These are phyloP conservation scores for Xerophyta viscosa DNA, from an alignment of 106 monocot genomes.

Conservation along the genomic window DNA sequence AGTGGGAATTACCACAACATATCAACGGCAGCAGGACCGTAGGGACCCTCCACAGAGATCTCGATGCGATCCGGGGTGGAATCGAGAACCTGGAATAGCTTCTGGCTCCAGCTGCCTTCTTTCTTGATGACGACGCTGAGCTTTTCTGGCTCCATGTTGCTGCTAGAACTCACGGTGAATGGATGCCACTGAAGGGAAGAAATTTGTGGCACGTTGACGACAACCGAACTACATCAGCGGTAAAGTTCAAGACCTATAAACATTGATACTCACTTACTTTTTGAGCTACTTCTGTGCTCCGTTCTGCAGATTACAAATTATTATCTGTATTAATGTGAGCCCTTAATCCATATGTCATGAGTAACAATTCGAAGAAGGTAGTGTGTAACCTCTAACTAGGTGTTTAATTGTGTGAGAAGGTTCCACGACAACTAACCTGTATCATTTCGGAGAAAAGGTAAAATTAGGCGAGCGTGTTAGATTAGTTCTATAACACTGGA, in stretches of 20 bases:
- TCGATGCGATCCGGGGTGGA: slow-evolving; percentile 21
- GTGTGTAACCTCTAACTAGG: too few relatives aligned
- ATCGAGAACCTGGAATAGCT: slow-evolving; percentile 33
- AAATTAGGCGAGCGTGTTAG: too few relatives aligned
- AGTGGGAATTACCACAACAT: slow-evolving; percentile 37
- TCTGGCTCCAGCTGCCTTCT: slow-evolving; percentile 69
- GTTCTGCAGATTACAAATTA: too few relatives aligned
- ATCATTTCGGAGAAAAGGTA: too few relatives aligned
- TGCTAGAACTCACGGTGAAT: slow-evolving; percentile 57
- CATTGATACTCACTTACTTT: too few relatives aligned
- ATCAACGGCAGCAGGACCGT: slow-evolving; percentile 32
- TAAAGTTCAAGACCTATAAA: slow-evolving; percentile 28
- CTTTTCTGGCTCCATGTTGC: slow-evolving; percentile 43
- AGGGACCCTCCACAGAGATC: slow-evolving; percentile 66
- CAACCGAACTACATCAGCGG: slow-evolving; percentile 33
- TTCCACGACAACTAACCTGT: too few relatives aligned
- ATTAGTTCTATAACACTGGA: too few relatives aligned
- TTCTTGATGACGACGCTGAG: slow-evolving; percentile 74
- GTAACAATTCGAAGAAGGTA: too few relatives aligned
- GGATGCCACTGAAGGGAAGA: slow-evolving; percentile 78
- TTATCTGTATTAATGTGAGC: too few relatives aligned
- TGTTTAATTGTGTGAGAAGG: too few relatives aligned
- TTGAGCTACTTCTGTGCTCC: too few relatives aligned
- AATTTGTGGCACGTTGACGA: slow-evolving; percentile 55
- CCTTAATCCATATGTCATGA: too few relatives aligned